Conservation (phyloP, 805 yeast genomes). For the Candida glaebosa region DNA sequence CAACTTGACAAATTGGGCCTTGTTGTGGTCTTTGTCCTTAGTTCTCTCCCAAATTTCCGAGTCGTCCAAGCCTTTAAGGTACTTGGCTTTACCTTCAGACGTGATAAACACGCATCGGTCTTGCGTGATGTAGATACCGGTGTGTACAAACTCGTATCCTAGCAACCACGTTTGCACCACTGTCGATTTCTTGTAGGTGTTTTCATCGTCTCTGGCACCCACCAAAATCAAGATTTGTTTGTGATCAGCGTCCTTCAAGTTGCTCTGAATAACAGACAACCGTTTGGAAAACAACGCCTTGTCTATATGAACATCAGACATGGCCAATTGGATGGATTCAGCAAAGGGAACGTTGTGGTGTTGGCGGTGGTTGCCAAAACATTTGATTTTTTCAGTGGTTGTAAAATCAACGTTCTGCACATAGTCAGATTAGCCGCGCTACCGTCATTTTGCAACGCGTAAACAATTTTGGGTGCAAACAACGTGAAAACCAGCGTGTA, state of each 20-base stretch:
- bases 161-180: slow-evolving; percentile 86
- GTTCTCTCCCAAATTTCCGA: slow-evolving; percentile 67
- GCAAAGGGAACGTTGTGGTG: neutral
- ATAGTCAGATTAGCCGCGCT: neutral
- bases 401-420: neutral
- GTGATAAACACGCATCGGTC: slow-evolving; percentile 66
- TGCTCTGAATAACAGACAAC: slow-evolving; percentile 38
- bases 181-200: slow-evolving; percentile 85
- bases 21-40: slow-evolving; percentile 77
- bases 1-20: slow-evolving; percentile 58
- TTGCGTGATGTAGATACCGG: slow-evolving; percentile 63
- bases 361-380: neutral
- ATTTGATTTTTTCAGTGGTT: neutral
- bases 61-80: slow-evolving; percentile 58
- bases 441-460: no score
- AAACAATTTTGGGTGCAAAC: neutral
- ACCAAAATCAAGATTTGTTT: slow-evolving; percentile 54
- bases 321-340: slow-evolving; percentile 14
- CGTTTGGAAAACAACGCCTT: slow-evolving; percentile 50
- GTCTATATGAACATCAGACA: slow-evolving; percentile 62
- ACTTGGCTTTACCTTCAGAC: slow-evolving; percentile 79
- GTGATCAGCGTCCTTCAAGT: slow-evolving; percentile 20
- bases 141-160: slow-evolving; percentile 95
- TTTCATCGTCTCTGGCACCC: slow-evolving; percentile 84
- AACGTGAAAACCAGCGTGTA: no score